These are phyloP conservation scores for Neonectria magnoliae DNA, from an alignment of 2,329 filamentous ascomycete genomes.

Conservation along the genomic window DNA sequence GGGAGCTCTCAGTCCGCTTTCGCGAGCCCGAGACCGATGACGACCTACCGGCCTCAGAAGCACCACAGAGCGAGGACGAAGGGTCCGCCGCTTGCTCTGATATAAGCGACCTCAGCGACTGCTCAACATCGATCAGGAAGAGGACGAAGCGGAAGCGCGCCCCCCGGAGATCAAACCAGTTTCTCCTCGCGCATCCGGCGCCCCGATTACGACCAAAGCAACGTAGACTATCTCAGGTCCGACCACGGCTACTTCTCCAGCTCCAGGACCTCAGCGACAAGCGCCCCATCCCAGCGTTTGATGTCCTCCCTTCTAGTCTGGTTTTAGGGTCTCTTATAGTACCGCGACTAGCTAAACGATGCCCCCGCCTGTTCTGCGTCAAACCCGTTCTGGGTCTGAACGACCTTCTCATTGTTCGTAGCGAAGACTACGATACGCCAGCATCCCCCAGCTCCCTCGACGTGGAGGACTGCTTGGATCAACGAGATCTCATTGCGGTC, in stretches of 20 bases:
- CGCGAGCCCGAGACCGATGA: conserved; percentile 49
- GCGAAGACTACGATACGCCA: conserved; percentile 68
- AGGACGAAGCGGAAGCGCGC: conserved; percentile 56
- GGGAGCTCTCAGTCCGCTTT: conserved; percentile 60
- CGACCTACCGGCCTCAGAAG: conserved; percentile 32
- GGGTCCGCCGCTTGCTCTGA: conserved; percentile 54
- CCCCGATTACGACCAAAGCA: conserved; percentile 68
- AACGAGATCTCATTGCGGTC: conserved; percentile 70
- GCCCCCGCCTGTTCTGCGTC: conserved; percentile 71
- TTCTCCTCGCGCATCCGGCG: conserved; percentile 74
- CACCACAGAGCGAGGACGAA: conserved; percentile 59
- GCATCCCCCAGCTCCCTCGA: conserved; percentile 47
- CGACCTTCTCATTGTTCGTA: conserved; percentile 76
- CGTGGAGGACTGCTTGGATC: conserved; percentile 57
- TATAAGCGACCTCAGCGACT: conserved; percentile 58
- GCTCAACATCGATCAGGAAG: conserved; percentile 51
- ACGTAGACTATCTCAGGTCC: conserved; percentile 72
- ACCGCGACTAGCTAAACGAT: conserved; percentile 67
- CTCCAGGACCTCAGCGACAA: conserved; percentile 72
- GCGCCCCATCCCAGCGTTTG: conserved; percentile 74
- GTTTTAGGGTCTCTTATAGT: conserved; percentile 66
- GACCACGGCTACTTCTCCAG: conserved; percentile 76
- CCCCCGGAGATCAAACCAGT: conserved; percentile 68
- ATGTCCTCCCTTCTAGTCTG: conserved; percentile 76
- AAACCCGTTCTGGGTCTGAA: conserved; percentile 72